Base-by-base conservation (phyloP, 768 basidiomycete species). In the Glaciozyma martinii region DNA sequence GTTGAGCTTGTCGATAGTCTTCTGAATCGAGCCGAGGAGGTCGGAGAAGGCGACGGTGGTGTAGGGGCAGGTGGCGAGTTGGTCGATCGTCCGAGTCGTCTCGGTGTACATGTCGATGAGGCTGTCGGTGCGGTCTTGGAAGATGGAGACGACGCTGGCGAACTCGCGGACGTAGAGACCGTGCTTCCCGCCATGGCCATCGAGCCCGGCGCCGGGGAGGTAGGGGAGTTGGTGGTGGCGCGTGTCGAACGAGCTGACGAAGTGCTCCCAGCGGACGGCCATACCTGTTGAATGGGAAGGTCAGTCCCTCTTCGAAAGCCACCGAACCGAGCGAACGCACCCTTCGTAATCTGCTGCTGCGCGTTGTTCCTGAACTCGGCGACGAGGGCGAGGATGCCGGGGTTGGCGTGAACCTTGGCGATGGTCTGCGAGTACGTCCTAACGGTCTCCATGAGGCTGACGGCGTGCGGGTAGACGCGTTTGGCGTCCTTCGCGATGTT, bases 401-500 rank as follows among this genome's bases (percentile, higher is more conserved):
- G 86, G 75, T 97, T 90, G 50, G 29, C 30, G 55, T 95, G 88
- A 71, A 98, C 86, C 72, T 97, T 78, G 75, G 91, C 90, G 75
- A 95, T 78, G 1, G 90, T 95, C 79, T 99, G 95, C 25, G 88
- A 88, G 77, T 99, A 98, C 33, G 91, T 97, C 75, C 93, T 80
- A n/a, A 98, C 91, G 0, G 92, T 94, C 80, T 99, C 95, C 94
- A 98, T 98, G 76, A 79, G 61, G 73, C 89, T 91, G 70, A 98
- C 94, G 3, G 95, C 95, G 79, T 97, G 92, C 0, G 93, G 93
- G 75, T 99, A 99, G 66, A 98, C 93, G 71, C 91, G 80, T 80
- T 95, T 97, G 66, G 95, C 95, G 71, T 99, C 94, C 80, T 97
- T 99, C 43, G 95, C 95, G 84, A 95, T 88, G 75, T 93, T 95